Base-by-base conservation (phyloP, 805 yeast genomes). In the Isabelozyma heimii region DNA sequence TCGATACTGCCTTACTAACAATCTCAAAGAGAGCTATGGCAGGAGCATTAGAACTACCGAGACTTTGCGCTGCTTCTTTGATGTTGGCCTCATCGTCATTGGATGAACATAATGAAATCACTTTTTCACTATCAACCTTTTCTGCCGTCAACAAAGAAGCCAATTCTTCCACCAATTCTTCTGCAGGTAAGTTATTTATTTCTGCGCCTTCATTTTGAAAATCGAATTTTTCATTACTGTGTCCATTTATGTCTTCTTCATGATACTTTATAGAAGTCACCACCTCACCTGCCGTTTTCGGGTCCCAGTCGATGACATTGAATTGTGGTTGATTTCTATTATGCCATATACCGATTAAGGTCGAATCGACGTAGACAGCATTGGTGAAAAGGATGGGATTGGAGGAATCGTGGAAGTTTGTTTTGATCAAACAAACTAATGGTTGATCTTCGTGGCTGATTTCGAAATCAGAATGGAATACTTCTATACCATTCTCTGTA, bases 321-420 rank as follows among this genome's bases (percentile, higher is more conserved):
- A 68, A 65, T 12, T 55, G 58, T 4, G 71, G 66, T 57, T 59
- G 62, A 49, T 51, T 66, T 20, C 56, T 65, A 52, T 61, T 70
- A 55, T 63, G 66, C 70, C 71, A 68, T 13, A 79, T 77, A 9
- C 79, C 76, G 10, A 66, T 62, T 14, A 70, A 61, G n/a, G 52
- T 57, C 16, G 63, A 61, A 46, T 45, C 45, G 20, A 50, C 61
- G 44, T 70, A 73, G 54, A 73, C 73, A 20, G 57, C 56, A 49
- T 63, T 61, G 41, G 57, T 49, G 47, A 67, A 62, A 5, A 30
- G 39, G 13, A 57, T 47, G 12, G 47, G 43, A 8, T 49, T 47
- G 14, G 15, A 37, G 13, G 47, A 33, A 9, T 48, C 53, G 20
- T 52, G 49, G 41, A 43, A 45, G 41, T 48, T 50, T n/a, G 66